phyloP scores from a whole-genome alignment of 805 yeast genomes.

The Metschnikowia kunwiensis region DNA sequence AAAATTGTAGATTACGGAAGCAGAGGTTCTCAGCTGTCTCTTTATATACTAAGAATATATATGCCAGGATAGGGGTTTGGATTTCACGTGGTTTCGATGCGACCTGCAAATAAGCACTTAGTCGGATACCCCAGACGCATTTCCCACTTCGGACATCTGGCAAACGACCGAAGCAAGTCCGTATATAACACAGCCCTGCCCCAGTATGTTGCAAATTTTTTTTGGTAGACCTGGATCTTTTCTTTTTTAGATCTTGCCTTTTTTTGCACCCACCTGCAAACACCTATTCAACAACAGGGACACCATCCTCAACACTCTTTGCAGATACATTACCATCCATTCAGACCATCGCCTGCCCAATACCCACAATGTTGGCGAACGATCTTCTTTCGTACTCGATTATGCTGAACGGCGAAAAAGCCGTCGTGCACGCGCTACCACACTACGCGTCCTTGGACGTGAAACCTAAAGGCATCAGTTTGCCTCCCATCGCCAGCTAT shows the following conservation, averaged over 20 bases:
- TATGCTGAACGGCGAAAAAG: conserved; percentile 29
- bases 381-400: conserved; percentile 41
- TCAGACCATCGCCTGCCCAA: too few relatives aligned
- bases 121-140: conserved; percentile 23
- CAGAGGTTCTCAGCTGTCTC: too few relatives aligned
- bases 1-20: too few relatives aligned
- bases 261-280: too few relatives aligned
- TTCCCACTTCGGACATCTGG: conserved; percentile 15
- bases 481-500: conserved; percentile 18
- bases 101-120: conserved; percentile 8
- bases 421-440: conserved; percentile 16
- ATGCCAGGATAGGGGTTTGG: too few relatives aligned
- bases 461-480: conserved; percentile 7
- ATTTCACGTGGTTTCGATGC: neutral
- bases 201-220: too few relatives aligned
- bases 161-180: conserved; percentile 18
- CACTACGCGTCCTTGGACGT: conserved; percentile 16
- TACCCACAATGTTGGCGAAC: conserved; percentile 19
- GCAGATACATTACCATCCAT: neutral
- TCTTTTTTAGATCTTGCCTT: too few relatives aligned
- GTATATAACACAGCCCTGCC: conserved; percentile 11
- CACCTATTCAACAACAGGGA: too few relatives aligned
- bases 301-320: too few relatives aligned
- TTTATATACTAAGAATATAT: too few relatives aligned
- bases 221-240: too few relatives aligned